Conservation (phyloP, 306 rosid genomes). For the Adenanthera pavonina region DNA sequence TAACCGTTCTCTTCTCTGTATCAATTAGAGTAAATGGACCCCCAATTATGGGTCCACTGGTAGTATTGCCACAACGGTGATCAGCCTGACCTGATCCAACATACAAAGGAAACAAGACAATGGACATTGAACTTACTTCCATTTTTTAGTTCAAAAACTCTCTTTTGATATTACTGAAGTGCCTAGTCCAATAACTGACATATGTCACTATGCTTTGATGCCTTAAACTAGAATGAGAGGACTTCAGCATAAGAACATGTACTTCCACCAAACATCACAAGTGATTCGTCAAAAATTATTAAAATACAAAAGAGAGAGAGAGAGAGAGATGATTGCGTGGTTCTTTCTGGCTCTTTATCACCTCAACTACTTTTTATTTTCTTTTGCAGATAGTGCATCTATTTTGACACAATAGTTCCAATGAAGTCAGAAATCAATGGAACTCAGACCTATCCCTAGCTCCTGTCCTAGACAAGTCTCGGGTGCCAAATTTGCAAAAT, state of each 20-base stretch:
- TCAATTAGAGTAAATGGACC: slow-evolving; percentile 85
- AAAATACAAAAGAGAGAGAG: background rate
- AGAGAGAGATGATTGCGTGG: background rate
- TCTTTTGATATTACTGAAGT: slow-evolving; percentile 1
- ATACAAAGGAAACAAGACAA: slow-evolving; percentile 35
- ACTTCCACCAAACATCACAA: slow-evolving; percentile 25
- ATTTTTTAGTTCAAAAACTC: slow-evolving; percentile 1
- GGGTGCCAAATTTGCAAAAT: slow-evolving; percentile 17
- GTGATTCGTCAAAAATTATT: slow-evolving; percentile 1
- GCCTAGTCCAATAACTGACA: background rate
- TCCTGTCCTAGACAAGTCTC: background rate
- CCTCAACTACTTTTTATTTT: slow-evolving; percentile 9
- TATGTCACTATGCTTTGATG: slow-evolving; percentile 21
- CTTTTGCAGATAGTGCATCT: slow-evolving; percentile 31
- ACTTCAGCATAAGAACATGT: slow-evolving; percentile 8
- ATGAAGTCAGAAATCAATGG: slow-evolving; percentile 30
- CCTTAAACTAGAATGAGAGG: slow-evolving; percentile 32
- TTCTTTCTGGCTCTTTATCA: background rate
- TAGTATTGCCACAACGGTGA: slow-evolving; percentile 33
- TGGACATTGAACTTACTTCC: slow-evolving; percentile 21
- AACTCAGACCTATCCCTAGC: slow-evolving; percentile 26
- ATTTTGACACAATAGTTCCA: slow-evolving; percentile 28
- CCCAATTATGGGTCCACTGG: slow-evolving; percentile 73
- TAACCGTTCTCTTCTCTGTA: slow-evolving; percentile 63
- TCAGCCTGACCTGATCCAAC: slow-evolving; percentile 64